A percentile compares a stretch with the other conserved stretches of the same genome.
These are phyloP conservation scores for Puya raimondii DNA, from an alignment of 176 grass and related monocot genomes.

Conservation along the genomic window DNA sequence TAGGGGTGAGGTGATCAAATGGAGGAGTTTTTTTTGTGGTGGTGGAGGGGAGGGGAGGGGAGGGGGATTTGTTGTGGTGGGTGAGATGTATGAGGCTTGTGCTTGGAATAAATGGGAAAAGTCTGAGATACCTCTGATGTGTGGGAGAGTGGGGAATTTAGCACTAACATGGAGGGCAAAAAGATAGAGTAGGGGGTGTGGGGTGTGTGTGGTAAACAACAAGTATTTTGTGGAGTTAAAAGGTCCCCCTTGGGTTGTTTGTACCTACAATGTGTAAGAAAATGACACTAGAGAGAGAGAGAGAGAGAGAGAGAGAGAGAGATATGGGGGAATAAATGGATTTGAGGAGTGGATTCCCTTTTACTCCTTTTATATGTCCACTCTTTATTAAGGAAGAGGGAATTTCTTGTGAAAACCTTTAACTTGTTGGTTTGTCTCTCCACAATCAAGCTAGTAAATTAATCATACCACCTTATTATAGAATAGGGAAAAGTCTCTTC, in stretches of 20 bases:
- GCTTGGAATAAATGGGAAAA: not conserved
- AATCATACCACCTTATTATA: no score
- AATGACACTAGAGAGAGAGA: not conserved
- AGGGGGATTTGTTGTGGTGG: not conserved
- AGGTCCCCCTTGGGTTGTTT: not conserved
- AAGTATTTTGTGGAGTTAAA: not conserved
- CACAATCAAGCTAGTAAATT: no score
- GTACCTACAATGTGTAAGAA: not conserved
- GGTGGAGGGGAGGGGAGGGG: not conserved
- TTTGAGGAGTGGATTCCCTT: not conserved
- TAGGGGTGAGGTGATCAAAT: no score
- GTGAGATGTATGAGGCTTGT: not conserved
- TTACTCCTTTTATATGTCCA: not conserved
- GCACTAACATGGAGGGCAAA: conserved; percentile 2
- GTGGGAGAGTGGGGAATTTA: not conserved
- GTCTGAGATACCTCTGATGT: not conserved
- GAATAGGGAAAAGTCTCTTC: no score
- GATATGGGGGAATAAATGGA: not conserved
- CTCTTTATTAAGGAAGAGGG: no score
- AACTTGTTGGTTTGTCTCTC: no score
- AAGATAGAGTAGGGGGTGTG: not conserved
- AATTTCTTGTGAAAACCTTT: no score
- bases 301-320: conserved; percentile 8
- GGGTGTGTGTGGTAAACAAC: not conserved
- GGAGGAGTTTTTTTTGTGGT: not conserved